Conservation (phyloP, 177 flowering plant species). For the Vitis hybrid region DNA sequence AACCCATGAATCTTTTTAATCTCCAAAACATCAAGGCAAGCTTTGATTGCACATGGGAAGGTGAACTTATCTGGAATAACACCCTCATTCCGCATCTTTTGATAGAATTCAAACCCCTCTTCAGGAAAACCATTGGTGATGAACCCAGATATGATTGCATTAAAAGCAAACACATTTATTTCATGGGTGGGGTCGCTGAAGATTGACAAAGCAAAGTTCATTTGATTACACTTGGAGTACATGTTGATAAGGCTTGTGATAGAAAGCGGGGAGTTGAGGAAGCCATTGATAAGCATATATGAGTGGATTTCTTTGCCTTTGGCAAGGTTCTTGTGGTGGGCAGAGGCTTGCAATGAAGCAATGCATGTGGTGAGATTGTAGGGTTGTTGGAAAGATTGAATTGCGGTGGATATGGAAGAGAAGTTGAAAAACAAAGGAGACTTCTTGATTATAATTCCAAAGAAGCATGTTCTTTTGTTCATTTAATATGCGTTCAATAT, state of each 20-base stretch:
- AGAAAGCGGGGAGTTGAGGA: conserved; percentile 39
- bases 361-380: conserved; percentile 29
- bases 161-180: conserved; percentile 55
- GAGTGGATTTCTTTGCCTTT: conserved; percentile 57
- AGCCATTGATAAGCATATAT: conserved; percentile 40
- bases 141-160: conserved; percentile 63
- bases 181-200: conserved; percentile 24
- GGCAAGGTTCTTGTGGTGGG: conserved; percentile 34
- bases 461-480: too few species aligned
- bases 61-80: conserved; percentile 61
- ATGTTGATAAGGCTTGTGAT: conserved; percentile 74
- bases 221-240: conserved; percentile 65
- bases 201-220: conserved; percentile 37
- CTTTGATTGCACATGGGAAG: conserved; percentile 59
- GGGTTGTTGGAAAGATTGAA: neutral
- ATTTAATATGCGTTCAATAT: too few species aligned
- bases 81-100: conserved; percentile 36
- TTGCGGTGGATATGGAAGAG: too few species aligned
- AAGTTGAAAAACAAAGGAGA: too few species aligned
- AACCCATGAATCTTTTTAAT: conserved; percentile 51
- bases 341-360: conserved; percentile 56
- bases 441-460: too few species aligned
- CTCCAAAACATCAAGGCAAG: conserved; percentile 35
- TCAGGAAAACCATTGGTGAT: conserved; percentile 33
- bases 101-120: conserved; percentile 40